phyloP scores from a whole-genome alignment of 164 flowering plant genomes.

The Echeveria elegans region DNA sequence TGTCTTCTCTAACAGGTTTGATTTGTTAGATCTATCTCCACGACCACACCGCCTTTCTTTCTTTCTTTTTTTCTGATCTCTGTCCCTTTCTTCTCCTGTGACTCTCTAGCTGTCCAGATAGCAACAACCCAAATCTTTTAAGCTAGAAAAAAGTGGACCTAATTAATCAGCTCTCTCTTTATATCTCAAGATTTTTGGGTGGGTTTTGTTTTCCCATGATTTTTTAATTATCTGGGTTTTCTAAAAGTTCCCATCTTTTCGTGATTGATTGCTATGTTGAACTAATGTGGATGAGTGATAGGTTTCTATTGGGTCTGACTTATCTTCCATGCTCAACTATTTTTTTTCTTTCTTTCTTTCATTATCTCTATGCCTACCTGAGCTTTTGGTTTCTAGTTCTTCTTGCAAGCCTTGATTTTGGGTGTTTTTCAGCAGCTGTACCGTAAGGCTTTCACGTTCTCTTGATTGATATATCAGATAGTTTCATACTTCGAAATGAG shows the following conservation, averaged over 20 bases:
- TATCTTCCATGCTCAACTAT: neutral
- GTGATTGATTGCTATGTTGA: conserved; percentile 7
- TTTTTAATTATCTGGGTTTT: neutral
- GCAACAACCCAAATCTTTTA: neutral
- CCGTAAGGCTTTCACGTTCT: neutral
- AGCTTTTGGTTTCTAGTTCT: neutral
- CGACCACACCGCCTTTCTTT: neutral
- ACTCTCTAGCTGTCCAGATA: conserved; percentile 9
- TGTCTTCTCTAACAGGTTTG: neutral
- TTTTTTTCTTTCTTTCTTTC: neutral
- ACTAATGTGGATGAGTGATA: conserved; percentile 5
- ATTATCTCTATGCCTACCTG: neutral
- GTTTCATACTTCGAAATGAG: neutral
- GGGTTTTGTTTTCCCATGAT: neutral
- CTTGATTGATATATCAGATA: neutral
- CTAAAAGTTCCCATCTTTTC: neutral
- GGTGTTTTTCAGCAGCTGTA: neutral
- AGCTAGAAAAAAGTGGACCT: neutral
- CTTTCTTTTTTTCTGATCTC: neutral
- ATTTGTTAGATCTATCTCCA: neutral
- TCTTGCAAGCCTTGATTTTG: neutral
- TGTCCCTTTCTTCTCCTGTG: neutral
- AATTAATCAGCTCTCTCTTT: neutral
- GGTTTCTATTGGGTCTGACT: neutral
- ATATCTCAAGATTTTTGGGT: neutral